Base-by-base conservation (phyloP, 495 filamentous ascomycete genomes). In the Xylaria cubensis region DNA sequence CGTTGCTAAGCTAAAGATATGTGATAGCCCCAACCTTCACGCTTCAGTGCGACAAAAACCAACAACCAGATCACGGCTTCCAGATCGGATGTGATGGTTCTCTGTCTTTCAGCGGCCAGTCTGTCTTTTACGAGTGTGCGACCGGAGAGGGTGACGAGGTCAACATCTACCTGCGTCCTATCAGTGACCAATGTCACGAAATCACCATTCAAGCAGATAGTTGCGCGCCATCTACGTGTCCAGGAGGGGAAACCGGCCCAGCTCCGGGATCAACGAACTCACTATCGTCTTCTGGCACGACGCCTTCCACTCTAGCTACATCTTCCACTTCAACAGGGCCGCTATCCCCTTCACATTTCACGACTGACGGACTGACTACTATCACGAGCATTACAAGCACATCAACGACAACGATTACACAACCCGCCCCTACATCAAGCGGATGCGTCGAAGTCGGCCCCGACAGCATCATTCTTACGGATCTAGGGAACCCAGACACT, bases 11-110 rank as follows among this genome's bases (percentile, higher is more conserved):
- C 64, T 68, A 51, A 73, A 24, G 15, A 29, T 36, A 6, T 1
- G 7, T 68, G 9, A 26, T 64, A 79, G 77, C 85, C 24, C 83
- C 85, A 2, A 90, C 89, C 1, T 86, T 86, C 21, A 89, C 92
- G 72, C 88, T 88, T 67, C 90, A 92, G 77, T 93, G 91, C 79
- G 90, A 92, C 65, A 73, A 78, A 36, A 88, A 88, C 70, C 84
- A 82, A 9, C 69, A 74, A 4, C 83, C 84, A 9, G 82, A 79
- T 39, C 72, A 82, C 32, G 86, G 86, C 26, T 90, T 89, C 78
- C 80, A 80, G 8, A 81, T 90, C 61, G 80, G 75, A 62, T 85
- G 84, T n/a, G 77, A 86, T 71, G 87, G 86, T 24, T 73, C 80
- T 44, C 73, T 89, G 29, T 82, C 81, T 36, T 87, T 80, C 73